phyloP scores from a whole-genome alignment of 352 stramenopile genomes.

The Pythium monospermum region DNA sequence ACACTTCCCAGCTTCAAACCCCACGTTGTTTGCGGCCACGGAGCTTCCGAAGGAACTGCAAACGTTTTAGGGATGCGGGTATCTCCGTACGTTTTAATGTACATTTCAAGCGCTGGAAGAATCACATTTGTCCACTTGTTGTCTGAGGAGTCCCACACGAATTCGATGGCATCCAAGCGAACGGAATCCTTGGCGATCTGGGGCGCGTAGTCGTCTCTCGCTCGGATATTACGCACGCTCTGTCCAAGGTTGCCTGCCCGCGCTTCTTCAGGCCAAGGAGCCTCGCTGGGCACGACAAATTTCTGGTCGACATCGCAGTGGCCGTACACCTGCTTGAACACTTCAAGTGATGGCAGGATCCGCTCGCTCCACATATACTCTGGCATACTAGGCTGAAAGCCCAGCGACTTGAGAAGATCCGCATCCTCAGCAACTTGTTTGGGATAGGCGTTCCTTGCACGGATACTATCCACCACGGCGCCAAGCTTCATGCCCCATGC shows the following conservation, averaged over 20 bases:
- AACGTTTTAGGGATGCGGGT: not conserved
- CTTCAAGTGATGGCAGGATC: not conserved
- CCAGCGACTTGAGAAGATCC: too few relatives aligned
- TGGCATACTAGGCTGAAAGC: too few relatives aligned
- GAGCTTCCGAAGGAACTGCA: not conserved
- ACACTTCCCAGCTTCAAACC: not conserved
- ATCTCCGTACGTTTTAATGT: not conserved
- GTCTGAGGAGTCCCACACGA: not conserved
- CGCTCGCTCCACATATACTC: too few relatives aligned
- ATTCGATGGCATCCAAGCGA: not conserved
- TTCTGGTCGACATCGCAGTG: not conserved
- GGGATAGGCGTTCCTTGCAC: conserved; percentile 1
- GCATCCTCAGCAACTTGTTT: not conserved
- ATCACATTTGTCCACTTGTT: not conserved
- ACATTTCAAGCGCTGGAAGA: not conserved
- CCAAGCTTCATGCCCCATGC: conserved; percentile 12
- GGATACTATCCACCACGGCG: conserved; percentile 10
- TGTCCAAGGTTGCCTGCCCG: not conserved
- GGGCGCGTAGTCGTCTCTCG: not conserved
- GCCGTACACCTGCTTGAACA: not conserved
- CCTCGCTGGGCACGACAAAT: not conserved
- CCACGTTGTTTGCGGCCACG: not conserved
- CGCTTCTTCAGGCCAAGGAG: not conserved
- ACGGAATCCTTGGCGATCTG: too few relatives aligned
- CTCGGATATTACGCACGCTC: not conserved